These are phyloP conservation scores for Yamadazyma aaseri DNA, from an alignment of 1,139 yeast species.

Conservation along the genomic window DNA sequence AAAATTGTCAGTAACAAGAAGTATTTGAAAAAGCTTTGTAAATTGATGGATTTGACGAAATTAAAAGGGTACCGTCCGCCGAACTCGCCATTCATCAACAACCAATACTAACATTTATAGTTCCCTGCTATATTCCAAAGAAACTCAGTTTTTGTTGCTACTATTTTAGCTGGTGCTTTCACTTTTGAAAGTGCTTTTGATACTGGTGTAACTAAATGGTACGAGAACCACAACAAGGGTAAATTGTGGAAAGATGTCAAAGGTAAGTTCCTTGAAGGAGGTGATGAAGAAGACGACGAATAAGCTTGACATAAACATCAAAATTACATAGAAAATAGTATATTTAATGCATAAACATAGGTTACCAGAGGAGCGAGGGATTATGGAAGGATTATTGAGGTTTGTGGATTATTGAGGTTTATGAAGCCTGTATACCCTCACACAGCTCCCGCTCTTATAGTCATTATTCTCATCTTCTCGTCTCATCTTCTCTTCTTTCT, in stretches of 20 bases:
- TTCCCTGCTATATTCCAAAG: constrained; percentile 70
- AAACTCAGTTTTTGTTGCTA: constrained; percentile 86
- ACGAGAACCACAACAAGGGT: constrained; percentile 87
- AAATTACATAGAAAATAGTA: constrained; percentile 3
- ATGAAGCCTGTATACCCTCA: too few relatives aligned
- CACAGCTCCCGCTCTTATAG: too few relatives aligned
- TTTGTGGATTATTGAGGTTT: too few relatives aligned
- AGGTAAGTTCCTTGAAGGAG: constrained; percentile 58
- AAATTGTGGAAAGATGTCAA: constrained; percentile 97
- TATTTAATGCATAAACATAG: constrained; percentile 10
- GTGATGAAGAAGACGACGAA: constrained; percentile 60
- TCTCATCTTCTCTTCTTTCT: too few relatives aligned
- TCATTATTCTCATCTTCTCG: too few relatives aligned
- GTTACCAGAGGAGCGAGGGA: neutral
- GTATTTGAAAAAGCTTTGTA: too few relatives aligned
- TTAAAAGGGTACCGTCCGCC: too few relatives aligned
- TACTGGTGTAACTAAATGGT: constrained; percentile 73
- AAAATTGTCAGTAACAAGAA: too few relatives aligned
- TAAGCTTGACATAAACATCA: neutral
- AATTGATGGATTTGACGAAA: too few relatives aligned
- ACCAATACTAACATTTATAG: constrained; percentile 3
- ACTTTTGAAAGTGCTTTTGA: constrained; percentile 87
- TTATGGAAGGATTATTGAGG: too few relatives aligned
- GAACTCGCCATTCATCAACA: too few relatives aligned
- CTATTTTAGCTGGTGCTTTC: constrained; percentile 84